Percentiles rank a stretch among this genome's conserved stretches.
phyloP scores from a whole-genome alignment of 176 grass and related monocot genomes.

The Panicum miliaceum region DNA sequence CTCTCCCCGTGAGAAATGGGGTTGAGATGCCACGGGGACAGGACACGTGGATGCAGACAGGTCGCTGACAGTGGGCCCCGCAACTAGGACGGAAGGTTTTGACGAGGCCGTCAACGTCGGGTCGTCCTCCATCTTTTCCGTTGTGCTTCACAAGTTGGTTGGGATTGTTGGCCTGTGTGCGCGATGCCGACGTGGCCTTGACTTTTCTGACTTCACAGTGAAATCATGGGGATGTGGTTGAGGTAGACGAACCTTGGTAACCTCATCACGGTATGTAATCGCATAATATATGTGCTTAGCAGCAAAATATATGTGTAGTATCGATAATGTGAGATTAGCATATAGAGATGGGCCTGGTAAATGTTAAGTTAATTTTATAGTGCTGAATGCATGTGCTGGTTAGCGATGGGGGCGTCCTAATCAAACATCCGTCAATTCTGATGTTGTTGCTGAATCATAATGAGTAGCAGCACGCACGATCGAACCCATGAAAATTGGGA shows the following conservation, averaged over 20 bases:
- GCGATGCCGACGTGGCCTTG: slow-evolving; percentile 36
- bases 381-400: too few species aligned
- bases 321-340: too few species aligned
- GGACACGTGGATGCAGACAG: not conserved
- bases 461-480: too few species aligned
- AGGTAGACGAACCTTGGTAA: not conserved
- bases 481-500: too few species aligned
- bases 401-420: too few species aligned
- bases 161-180: slow-evolving; percentile 8
- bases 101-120: slow-evolving; percentile 19
- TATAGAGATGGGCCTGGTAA: too few species aligned
- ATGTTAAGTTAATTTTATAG: too few species aligned
- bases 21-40: slow-evolving; percentile 17
- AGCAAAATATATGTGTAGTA: too few species aligned
- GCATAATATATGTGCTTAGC: too few species aligned
- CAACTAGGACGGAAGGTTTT: not conserved
- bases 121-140: not conserved
- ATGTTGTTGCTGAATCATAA: too few species aligned
- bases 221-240: not conserved
- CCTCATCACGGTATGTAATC: too few species aligned
- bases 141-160: slow-evolving; percentile 5
- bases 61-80: slow-evolving; percentile 6
- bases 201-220: not conserved
- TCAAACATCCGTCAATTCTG: too few species aligned
- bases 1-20: not conserved